Evolutionary conservation across 2,329 filamentous ascomycete genomes (phyloP).

Genomic region (Calycina marina): DNA sequence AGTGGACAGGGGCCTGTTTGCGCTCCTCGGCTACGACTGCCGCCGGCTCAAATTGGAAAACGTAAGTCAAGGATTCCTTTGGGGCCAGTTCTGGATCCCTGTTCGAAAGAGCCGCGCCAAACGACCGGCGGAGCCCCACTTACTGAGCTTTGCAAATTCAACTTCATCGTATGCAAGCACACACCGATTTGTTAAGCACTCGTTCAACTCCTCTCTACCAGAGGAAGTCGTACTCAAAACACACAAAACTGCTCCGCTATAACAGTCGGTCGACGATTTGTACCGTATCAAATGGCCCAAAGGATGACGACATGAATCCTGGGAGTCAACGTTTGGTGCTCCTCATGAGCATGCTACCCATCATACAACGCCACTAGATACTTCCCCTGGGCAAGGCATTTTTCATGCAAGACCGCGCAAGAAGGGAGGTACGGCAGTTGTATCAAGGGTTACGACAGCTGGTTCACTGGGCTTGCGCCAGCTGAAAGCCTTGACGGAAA

Average conservation of each 20-base stretch:
- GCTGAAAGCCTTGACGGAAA: no score
- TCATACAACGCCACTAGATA: conserved; percentile 5
- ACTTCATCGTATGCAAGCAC: conserved; percentile 5
- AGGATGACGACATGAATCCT: conserved; percentile 1
- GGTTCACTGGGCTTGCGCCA: no score
- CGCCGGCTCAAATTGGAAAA: not conserved
- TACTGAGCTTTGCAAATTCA: conserved; percentile 6
- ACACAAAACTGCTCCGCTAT: not conserved
- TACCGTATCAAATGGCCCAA: conserved; percentile 1
- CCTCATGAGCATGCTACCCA: conserved; percentile 1
- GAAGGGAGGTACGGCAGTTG: conserved; percentile 7
- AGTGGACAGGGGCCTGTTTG: not conserved
- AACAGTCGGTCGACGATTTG: conserved; percentile 1
- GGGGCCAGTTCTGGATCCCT: conserved; percentile 1
- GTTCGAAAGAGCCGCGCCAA: conserved; percentile 3
- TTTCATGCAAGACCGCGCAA: conserved; percentile 9
- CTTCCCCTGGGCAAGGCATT: conserved; percentile 9
- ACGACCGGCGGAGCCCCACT: conserved; percentile 1
- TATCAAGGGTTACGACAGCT: conserved; percentile 9
- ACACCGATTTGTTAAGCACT: conserved; percentile 6
- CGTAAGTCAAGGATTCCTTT: not conserved
- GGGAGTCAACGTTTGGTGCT: conserved; percentile 2
- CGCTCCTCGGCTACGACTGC: not conserved
- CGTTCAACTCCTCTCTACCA: not conserved
- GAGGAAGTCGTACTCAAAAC: not conserved